Base-by-base conservation (phyloP, 2,329 filamentous ascomycete genomes). In the Teratosphaeria epicoccoides region DNA sequence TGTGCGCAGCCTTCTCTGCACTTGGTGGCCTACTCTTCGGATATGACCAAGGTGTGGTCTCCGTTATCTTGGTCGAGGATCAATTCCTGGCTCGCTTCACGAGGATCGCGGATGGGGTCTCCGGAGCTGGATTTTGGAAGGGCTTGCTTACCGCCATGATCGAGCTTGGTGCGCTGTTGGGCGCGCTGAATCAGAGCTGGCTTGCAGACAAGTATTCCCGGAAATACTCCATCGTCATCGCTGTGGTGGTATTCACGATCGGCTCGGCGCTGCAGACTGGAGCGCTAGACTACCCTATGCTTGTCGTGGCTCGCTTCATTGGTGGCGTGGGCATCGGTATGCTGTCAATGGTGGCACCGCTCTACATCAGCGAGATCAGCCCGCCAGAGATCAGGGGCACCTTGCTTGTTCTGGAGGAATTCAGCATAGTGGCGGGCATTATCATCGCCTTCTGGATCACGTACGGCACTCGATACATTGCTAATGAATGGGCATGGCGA, bases 391-490 rank as follows among this genome's bases (percentile, higher is more conserved):
- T 71, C 4, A 58, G 70, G 44, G 71, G 70, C 1, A 61, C 68
- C 1, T 60, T 73, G 4, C 68, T 78, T 46, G 80, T 75, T 1
- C 61, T 76, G 3, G 71, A 76, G 52, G 68, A 74, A 47, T 65
- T 76, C 51, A 67, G 64, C 47, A 76, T 76, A 48, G 72, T 74
- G 11, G 61, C 68, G 20, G 73, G 76, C 2, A 74, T 73, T 51
- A 71, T 78, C 3, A 46, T 55, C 11, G 72, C 76, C 1, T 80
- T 73, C 58, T 80, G 75, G 73, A 76, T 77, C 33, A 76, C 74
- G 0, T 81, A 78, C 51, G 77, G 71, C 0, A 79, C 76, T 0
- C 74, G 79, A 10, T 69, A 71, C 26, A 73, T 76, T 57, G 51
- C 57, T 1, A 66, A 68, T 1, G 70, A 76, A 59, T 74, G 73